Evolutionary conservation across 2,329 filamentous ascomycete genomes (phyloP).

Genomic region (Camptophora hylomeconis): DNA sequence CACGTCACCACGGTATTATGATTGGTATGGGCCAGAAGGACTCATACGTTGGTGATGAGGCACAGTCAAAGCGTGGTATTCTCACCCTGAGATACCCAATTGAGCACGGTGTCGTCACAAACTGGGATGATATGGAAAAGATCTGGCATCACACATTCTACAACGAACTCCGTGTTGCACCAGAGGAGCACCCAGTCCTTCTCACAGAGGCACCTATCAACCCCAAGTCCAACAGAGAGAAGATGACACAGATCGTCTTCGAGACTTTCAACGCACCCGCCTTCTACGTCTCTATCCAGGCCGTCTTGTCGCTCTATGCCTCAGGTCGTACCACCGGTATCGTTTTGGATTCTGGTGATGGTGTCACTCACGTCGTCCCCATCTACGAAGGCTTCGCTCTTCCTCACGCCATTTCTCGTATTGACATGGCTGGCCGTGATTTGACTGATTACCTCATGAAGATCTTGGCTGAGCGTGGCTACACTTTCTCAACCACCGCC

Average conservation of each 20-base stretch:
- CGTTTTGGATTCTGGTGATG: slow-evolving; percentile 98
- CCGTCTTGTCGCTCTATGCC: slow-evolving; percentile 96
- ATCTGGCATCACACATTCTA: slow-evolving; percentile 99
- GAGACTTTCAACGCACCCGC: slow-evolving; percentile 99
- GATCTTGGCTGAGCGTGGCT: slow-evolving; percentile 98
- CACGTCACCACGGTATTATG: slow-evolving; percentile 99
- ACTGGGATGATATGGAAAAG: slow-evolving; percentile 99
- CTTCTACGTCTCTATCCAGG: slow-evolving; percentile 99
- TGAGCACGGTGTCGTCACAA: slow-evolving; percentile 99
- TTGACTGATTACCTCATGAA: slow-evolving; percentile 99
- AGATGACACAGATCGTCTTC: slow-evolving; percentile 99
- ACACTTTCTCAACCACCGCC: slow-evolving; percentile 98
- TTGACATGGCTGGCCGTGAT: slow-evolving; percentile 99
- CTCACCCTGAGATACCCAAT: slow-evolving; percentile 98
- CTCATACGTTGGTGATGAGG: slow-evolving; percentile 99
- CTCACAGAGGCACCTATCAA: slow-evolving; percentile 99
- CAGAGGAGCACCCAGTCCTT: slow-evolving; percentile 98
- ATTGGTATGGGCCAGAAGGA: slow-evolving; percentile 99
- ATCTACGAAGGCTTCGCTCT: slow-evolving; percentile 99
- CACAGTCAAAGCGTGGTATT: slow-evolving; percentile 99
- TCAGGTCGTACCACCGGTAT: slow-evolving; percentile 99
- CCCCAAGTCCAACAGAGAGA: slow-evolving; percentile 99
- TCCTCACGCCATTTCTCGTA: slow-evolving; percentile 98
- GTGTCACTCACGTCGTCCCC: slow-evolving; percentile 99
- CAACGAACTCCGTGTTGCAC: slow-evolving; percentile 99